These are phyloP conservation scores for Rhizomucor miehei DNA, from an alignment of 371 early-diverging fungal genomes.

Conservation along the genomic window DNA sequence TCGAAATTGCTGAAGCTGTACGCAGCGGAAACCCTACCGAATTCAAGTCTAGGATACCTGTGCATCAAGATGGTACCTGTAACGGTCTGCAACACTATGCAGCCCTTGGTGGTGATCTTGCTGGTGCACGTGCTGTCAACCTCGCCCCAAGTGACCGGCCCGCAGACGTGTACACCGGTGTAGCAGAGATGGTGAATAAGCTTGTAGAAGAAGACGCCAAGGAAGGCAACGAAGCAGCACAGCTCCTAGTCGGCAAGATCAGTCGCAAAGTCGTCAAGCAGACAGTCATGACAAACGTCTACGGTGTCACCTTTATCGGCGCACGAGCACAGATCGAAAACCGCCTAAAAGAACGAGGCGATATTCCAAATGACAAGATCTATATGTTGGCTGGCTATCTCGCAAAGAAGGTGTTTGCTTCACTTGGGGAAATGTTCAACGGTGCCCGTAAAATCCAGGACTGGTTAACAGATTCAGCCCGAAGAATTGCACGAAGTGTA, in stretches of 20 bases:
- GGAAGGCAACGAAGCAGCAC: constrained; percentile 55
- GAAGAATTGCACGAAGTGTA: constrained; percentile 78
- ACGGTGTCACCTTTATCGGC: constrained; percentile 96
- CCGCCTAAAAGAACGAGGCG: constrained; percentile 74
- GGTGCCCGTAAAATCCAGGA: constrained; percentile 90
- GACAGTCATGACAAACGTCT: constrained; percentile 99
- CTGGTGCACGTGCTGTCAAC: constrained; percentile 93
- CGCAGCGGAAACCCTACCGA: constrained; percentile 72
- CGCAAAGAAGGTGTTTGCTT: constrained; percentile 81
- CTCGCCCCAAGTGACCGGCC: constrained; percentile 84
- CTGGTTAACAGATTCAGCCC: constrained; percentile 92
- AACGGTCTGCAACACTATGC: constrained; percentile 99
- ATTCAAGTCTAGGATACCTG: constrained; percentile 77
- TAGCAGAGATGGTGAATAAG: constrained; percentile 75
- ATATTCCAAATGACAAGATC: constrained; percentile 56
- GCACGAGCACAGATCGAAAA: constrained; percentile 87
- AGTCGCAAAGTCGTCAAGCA: constrained; percentile 97
- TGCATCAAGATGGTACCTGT: constrained; percentile 98
- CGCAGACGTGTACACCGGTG: constrained; percentile 93
- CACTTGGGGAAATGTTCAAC: constrained; percentile 87
- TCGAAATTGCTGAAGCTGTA: constrained; percentile 80
- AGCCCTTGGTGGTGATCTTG: constrained; percentile 92
- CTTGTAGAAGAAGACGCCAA: constrained; percentile 67
- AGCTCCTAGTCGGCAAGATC: constrained; percentile 63
- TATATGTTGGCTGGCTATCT: constrained; percentile 64